Base-by-base conservation (phyloP, 2,329 filamentous ascomycete genomes). In the Didymella sp. region DNA sequence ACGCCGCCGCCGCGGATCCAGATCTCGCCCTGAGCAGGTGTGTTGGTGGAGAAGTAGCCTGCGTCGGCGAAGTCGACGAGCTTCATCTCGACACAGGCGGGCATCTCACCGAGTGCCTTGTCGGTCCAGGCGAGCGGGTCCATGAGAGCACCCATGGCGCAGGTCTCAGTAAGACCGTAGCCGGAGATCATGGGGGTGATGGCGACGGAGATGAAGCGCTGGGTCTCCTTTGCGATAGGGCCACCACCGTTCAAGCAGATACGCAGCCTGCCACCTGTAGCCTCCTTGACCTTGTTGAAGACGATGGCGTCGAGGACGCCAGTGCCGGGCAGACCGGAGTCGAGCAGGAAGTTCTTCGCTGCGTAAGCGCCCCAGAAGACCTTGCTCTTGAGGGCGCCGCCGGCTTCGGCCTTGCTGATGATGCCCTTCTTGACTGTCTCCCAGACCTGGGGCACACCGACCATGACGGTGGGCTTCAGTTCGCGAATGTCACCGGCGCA, bases 381-480 rank as follows among this genome's bases (percentile, higher is more conserved):
- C 68, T 88, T 87, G 77, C 83, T 88, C 56, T 89, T 84, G 38
- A 98, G 56, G n/a, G 84, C 77, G 69, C 87, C 88, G 60, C 89
- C 85, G 56, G 84, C 80, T 72, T 90, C 89, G 58, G 98, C 88
- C 77, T 92, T 92, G 68, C 81, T 79, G 62, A 94, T 81, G 69
- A 99, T 90, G 51, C 95, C 95, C 82, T 99, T 99, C 82, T 92
- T 94, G 70, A 99, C 89, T 1, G 91, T 93, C 79, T 99, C 95
- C 93, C 94, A 99, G 28, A 99, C 89, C 56, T 96, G 93, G 1
- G 95, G 95, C 3, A 99, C 95, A 75, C 95, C 95, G 35, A 97
- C 90, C 74, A 99, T 85, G 73, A 97, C 85, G 2, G 92, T 96
- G 1, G 95, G 95, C 67, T 85, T 85, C 74, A 98, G 89, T 72